These are phyloP conservation scores for Phytophthora cactorum DNA, from an alignment of 352 stramenopile species.

Conservation along the genomic window DNA sequence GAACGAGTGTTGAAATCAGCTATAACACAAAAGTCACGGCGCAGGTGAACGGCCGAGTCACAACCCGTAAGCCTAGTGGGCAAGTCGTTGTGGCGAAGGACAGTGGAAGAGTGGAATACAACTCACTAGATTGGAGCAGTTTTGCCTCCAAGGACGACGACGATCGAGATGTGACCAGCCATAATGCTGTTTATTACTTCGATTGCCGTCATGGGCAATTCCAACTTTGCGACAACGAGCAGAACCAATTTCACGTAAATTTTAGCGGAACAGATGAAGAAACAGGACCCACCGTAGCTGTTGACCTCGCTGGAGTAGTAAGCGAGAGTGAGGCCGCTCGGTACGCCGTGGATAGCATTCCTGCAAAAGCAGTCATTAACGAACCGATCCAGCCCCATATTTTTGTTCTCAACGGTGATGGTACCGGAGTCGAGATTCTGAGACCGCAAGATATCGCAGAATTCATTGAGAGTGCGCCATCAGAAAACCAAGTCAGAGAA, in stretches of 20 bases:
- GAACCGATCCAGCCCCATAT: slow-evolving; percentile 77
- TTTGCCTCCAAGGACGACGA: slow-evolving; percentile 50
- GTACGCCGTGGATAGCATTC: slow-evolving; percentile 60
- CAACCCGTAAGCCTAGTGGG: slow-evolving; percentile 51
- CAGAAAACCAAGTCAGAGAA: slow-evolving; percentile 16
- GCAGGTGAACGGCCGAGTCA: slow-evolving; percentile 73
- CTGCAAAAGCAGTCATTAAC: slow-evolving; percentile 69
- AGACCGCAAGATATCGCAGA: slow-evolving; percentile 52
- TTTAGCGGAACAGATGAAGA: slow-evolving; percentile 41
- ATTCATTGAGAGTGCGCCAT: slow-evolving; percentile 22
- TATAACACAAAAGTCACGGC: slow-evolving; percentile 85
- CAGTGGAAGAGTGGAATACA: slow-evolving; percentile 73
- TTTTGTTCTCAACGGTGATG: slow-evolving; percentile 79
- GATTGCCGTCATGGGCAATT: slow-evolving; percentile 59
- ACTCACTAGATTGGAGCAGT: slow-evolving; percentile 2
- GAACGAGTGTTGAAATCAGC: slow-evolving; percentile 62
- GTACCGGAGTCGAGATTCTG: slow-evolving; percentile 66
- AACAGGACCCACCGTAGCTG: slow-evolving; percentile 29
- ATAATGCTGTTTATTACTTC: slow-evolving; percentile 82
- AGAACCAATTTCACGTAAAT: slow-evolving; percentile 69
- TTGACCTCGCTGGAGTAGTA: slow-evolving; percentile 71
- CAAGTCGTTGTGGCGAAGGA: slow-evolving; percentile 67
- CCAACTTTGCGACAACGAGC: slow-evolving; percentile 69
- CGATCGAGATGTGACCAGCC: slow-evolving; percentile 61
- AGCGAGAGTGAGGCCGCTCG: slow-evolving; percentile 53